These are phyloP conservation scores for Sapria himalayana DNA, from an alignment of 345 rosid genomes.

Conservation along the genomic window DNA sequence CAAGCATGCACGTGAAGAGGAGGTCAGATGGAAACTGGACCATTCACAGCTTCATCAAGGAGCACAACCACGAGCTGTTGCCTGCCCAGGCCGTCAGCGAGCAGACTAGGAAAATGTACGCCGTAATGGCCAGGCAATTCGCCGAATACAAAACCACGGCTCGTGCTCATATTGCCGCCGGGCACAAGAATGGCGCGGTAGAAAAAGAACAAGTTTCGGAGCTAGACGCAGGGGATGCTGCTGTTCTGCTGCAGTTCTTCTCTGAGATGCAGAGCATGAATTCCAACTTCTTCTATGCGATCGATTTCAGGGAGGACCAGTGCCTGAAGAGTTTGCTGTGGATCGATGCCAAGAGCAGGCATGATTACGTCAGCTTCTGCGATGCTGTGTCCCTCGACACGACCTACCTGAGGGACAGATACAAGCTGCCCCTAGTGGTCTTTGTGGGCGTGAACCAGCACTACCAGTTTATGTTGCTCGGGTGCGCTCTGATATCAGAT, in stretches of 20 bases:
- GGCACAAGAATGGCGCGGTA: constrained; percentile 23
- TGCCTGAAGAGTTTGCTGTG: constrained; percentile 35
- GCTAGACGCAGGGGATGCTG: constrained; percentile 32
- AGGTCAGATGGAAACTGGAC: constrained; percentile 43
- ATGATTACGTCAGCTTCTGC: constrained; percentile 31
- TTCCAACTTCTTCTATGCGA: constrained; percentile 44
- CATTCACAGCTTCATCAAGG: constrained; percentile 41
- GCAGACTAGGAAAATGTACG: constrained; percentile 49
- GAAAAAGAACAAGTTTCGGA: constrained; percentile 28
- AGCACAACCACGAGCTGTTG: constrained; percentile 52
- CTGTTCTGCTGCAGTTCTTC: constrained; percentile 26
- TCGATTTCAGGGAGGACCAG: constrained; percentile 43
- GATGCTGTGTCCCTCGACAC: constrained; percentile 48
- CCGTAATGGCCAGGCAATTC: constrained; percentile 52
- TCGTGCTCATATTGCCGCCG: too few species aligned
- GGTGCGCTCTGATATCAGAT: constrained; percentile 44
- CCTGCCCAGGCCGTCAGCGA: constrained; percentile 67
- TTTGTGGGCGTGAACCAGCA: constrained; percentile 57
- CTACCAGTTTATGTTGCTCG: constrained; percentile 40
- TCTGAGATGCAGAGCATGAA: constrained; percentile 27
- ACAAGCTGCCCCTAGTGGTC: constrained; percentile 41
- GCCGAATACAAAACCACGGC: constrained; percentile 44
- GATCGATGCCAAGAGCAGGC: constrained; percentile 53
- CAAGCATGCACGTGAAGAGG: constrained; percentile 71
- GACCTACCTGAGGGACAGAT: constrained; percentile 31